phyloP scores from a whole-genome alignment of 2,329 filamentous ascomycete species.

The Onygenales sp. region DNA sequence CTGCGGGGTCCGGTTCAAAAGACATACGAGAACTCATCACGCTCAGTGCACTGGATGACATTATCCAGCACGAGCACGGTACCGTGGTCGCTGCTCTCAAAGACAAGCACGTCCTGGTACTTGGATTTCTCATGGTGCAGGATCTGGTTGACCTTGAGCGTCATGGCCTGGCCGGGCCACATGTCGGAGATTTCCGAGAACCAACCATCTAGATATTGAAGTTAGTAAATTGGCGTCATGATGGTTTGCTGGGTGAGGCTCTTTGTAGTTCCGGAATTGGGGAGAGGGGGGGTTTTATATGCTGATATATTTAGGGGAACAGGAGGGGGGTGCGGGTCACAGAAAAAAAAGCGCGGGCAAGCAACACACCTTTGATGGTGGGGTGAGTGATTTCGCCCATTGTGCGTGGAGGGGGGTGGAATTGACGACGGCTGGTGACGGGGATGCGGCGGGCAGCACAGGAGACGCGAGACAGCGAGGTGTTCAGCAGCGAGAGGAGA shows the following conservation, averaged over 20 bases:
- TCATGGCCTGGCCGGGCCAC: constrained; percentile 99
- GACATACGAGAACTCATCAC: constrained; percentile 83
- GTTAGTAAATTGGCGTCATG: constrained; percentile 1
- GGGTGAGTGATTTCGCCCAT: constrained; percentile 66
- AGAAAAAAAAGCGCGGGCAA: not conserved
- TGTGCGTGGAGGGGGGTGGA: constrained; percentile 20
- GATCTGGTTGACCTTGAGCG: constrained; percentile 92
- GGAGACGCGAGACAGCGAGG: not conserved
- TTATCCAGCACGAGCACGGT: constrained; percentile 96
- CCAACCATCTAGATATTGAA: constrained; percentile 72
- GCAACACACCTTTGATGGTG: constrained; percentile 60
- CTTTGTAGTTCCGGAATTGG: too few species aligned
- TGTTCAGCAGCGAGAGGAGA: not conserved
- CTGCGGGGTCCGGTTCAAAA: too few species aligned
- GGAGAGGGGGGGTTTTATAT: too few species aligned
- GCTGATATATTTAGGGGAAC: too few species aligned
- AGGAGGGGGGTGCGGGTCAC: not conserved
- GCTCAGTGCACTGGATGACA: constrained; percentile 97
- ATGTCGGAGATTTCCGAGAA: constrained; percentile 98
- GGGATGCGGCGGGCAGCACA: not conserved
- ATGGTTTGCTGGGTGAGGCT: not conserved
- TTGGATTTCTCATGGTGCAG: constrained; percentile 98
- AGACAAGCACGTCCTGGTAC: constrained; percentile 98
- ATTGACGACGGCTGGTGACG: not conserved
- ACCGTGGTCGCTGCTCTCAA: constrained; percentile 95